Percentiles rank a stretch among this genome's conserved stretches.
These are phyloP conservation scores for Ascochyta lentis DNA, from an alignment of 2,329 filamentous ascomycete genomes.

Conservation along the genomic window DNA sequence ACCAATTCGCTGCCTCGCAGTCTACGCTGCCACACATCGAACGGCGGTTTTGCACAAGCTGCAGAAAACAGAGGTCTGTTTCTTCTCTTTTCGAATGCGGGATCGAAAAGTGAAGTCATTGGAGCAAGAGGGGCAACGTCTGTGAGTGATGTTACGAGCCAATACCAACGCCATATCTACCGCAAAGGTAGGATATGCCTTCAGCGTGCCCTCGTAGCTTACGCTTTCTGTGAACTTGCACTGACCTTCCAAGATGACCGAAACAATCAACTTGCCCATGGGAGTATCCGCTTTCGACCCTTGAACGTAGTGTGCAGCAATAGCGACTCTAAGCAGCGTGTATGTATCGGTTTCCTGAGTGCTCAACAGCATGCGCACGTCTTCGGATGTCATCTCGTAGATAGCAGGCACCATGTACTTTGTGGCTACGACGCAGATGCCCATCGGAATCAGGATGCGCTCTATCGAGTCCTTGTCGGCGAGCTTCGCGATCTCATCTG, in stretches of 20 bases:
- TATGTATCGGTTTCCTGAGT: neutral
- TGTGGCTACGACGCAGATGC: neutral
- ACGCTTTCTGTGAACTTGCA: neutral
- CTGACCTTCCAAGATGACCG: neutral
- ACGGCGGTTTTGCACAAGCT: too few species aligned
- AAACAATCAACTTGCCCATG: neutral
- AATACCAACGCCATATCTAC: neutral
- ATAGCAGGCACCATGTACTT: neutral
- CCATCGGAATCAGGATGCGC: neutral
- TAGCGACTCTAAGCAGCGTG: neutral
- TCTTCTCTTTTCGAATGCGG: too few species aligned
- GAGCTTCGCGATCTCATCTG: neutral
- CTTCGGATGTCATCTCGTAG: neutral
- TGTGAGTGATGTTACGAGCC: neutral
- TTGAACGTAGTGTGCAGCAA: neutral
- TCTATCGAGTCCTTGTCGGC: neutral
- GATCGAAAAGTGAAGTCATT: too few species aligned
- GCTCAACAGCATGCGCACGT: neutral
- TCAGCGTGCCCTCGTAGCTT: neutral
- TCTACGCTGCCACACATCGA: too few species aligned
- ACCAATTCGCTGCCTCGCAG: too few species aligned
- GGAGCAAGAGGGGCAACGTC: neutral
- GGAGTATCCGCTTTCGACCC: neutral
- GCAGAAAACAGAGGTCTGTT: too few species aligned
- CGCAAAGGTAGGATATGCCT: neutral